A percentile compares a stretch with the other conserved stretches of the same genome.
phyloP scores from a whole-genome alignment of 805 yeast species.

The Tetrapisispora pingtungensis region DNA sequence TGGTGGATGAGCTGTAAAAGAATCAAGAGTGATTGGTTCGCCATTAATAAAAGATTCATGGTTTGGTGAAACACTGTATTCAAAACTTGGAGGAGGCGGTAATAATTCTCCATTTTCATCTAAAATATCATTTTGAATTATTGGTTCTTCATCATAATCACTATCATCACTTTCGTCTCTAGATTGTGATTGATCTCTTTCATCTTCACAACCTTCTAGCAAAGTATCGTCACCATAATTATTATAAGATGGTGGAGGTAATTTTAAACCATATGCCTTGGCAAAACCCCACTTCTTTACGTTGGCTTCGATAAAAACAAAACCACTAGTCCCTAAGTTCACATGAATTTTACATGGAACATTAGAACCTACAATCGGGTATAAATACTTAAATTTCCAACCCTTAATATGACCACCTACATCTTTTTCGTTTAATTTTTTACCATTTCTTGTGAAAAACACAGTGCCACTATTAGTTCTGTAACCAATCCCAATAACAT shows the following conservation, averaged over 20 bases:
- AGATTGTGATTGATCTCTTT: conserved; percentile 21
- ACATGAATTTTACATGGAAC: conserved; percentile 77
- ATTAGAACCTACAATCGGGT: conserved; percentile 83
- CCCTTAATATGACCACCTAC: conserved; percentile 72
- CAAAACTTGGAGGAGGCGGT: conserved; percentile 33
- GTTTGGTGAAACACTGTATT: conserved; percentile 23
- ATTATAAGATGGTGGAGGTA: conserved; percentile 92
- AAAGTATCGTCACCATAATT: conserved; percentile 68
- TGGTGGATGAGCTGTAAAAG: conserved; percentile 33
- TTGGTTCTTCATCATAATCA: neutral
- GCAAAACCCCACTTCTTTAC: conserved; percentile 95
- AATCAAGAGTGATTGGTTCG: conserved; percentile 28
- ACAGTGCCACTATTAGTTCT: conserved; percentile 73
- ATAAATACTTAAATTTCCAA: conserved; percentile 59
- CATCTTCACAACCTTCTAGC: conserved; percentile 51
- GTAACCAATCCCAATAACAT: conserved; percentile 88
- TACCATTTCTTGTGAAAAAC: conserved; percentile 91
- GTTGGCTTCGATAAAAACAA: conserved; percentile 83
- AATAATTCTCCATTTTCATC: conserved; percentile 17
- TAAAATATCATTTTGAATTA: neutral
- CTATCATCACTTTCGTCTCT: conserved; percentile 7
- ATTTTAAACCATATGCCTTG: conserved; percentile 75
- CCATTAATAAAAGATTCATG: conserved; percentile 2
- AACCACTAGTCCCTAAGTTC: conserved; percentile 83
- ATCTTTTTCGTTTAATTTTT: conserved; percentile 70